These are phyloP conservation scores for Leccinum rimulosum DNA, from an alignment of 768 basidiomycete genomes.

Conservation along the genomic window DNA sequence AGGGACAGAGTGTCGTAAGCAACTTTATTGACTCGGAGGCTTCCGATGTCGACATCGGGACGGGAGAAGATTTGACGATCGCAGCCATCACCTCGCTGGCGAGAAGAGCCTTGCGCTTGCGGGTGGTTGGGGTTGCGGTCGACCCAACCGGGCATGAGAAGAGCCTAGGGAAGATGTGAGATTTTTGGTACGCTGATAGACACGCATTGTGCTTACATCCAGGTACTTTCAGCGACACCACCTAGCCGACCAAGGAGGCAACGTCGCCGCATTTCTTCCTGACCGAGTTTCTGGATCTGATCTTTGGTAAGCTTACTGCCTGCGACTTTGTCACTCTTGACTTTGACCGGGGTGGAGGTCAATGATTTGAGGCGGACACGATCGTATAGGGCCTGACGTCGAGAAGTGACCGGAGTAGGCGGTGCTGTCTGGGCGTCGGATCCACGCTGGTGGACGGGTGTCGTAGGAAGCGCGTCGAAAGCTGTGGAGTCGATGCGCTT, in stretches of 20 bases:
- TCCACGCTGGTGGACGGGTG: slow-evolving; percentile 64
- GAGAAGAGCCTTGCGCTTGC: slow-evolving; percentile 73
- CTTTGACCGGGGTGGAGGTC: slow-evolving; percentile 63
- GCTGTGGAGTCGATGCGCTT: slow-evolving; percentile 45
- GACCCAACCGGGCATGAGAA: slow-evolving; percentile 64
- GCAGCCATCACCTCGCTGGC: slow-evolving; percentile 63
- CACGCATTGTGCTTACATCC: slow-evolving; percentile 57
- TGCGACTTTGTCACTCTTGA: slow-evolving; percentile 36
- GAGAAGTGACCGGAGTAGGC: slow-evolving; percentile 69
- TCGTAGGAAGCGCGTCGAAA: slow-evolving; percentile 49
- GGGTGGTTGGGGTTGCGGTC: slow-evolving; percentile 49
- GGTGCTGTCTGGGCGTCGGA: slow-evolving; percentile 53
- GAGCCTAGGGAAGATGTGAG: slow-evolving; percentile 39
- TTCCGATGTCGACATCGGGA: slow-evolving; percentile 76
- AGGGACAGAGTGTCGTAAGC: slow-evolving; percentile 70
- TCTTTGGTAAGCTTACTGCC: slow-evolving; percentile 58
- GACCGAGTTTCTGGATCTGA: slow-evolving; percentile 65
- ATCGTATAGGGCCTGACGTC: slow-evolving; percentile 78
- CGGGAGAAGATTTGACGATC: slow-evolving; percentile 76
- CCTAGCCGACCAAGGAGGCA: slow-evolving; percentile 75
- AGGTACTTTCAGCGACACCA: slow-evolving; percentile 82
- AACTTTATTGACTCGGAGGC: slow-evolving; percentile 71
- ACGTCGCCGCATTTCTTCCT: slow-evolving; percentile 75
- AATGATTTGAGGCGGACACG: slow-evolving; percentile 74
- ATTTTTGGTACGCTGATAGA: not conserved